Evolutionary conservation across 2,329 filamentous ascomycete genomes (phyloP), one percentile per base, ranked within the genome.

Genomic region (Meredithiella fracta): DNA sequence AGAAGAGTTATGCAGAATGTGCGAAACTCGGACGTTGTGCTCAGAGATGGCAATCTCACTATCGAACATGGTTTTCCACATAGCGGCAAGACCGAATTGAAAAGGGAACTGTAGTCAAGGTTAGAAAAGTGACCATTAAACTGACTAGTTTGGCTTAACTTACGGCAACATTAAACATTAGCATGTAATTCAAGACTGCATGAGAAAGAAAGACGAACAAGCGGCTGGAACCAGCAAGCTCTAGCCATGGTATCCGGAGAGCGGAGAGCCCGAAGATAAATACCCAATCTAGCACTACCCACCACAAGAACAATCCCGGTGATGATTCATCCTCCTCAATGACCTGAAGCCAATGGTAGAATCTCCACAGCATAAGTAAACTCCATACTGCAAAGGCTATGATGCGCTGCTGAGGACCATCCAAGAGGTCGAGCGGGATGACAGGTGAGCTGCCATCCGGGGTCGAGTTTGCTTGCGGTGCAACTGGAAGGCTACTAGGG

Each of bases 1-100:
- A 22, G 90, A 95, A 31, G 87, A 79, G 66, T 97, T 96, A 66
- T 96, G 87, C 59, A 95, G 73, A 60, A 98, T 90, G 60, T 79
- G 83, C 26, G 84, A 85, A 15, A 90, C 81, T 65, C 94, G 94
- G 66, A 98, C 91, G 64, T 83, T 87, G 62, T 85, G 82, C 67
- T 96, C 94, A n/a, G 87, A 92, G 61, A 98, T 85, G 53, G 91
- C 88, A 59, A 95, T 71, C 69, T 98, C 92, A 64, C 87, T 84
- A 66, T 97, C 90, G 71, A 92, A 97, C 53, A 96, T 76, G 60
- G 94, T 73, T 69, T 88, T 92, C 60, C 82, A 75, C 51, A 94
- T 66, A 47, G 80, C 82, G 50, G 86, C 72, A 42, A 94, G 69
- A 77, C 83, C 90, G 44, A 82, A 72, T 61, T 83, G 78, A 63